These are phyloP conservation scores for Syzygium oleosum DNA, from an alignment of 345 rosid species.

Conservation along the genomic window DNA sequence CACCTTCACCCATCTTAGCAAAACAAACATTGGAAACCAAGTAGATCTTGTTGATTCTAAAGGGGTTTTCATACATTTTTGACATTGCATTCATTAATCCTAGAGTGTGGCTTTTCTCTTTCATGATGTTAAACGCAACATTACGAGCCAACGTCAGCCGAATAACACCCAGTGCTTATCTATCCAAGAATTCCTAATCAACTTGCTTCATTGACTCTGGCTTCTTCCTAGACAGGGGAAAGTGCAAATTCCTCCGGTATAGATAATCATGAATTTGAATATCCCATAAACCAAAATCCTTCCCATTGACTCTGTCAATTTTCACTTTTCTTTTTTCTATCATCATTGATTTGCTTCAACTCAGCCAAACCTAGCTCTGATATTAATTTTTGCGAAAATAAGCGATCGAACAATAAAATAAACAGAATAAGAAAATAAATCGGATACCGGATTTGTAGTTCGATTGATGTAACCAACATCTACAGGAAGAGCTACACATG, in stretches of 20 bases:
- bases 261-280: background rate
- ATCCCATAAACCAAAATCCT: background rate
- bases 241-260: no score
- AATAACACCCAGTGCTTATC: no score
- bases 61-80: background rate
- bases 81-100: background rate
- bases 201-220: no score
- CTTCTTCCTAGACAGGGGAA: no score
- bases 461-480: accelerated
- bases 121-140: background rate
- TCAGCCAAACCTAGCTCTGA: background rate
- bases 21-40: accelerated
- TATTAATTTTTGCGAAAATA: background rate
- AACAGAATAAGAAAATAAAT: background rate
- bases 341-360: background rate
- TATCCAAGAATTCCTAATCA: no score
- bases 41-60: background rate
- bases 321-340: background rate
- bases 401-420: background rate
- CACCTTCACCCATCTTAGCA: background rate
- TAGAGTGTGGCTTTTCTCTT: background rate
- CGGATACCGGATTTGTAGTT: background rate
- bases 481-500: background rate
- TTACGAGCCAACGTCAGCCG: no score
- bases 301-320: background rate